phyloP scores from a whole-genome alignment of 2,329 filamentous ascomycete genomes.

The Xylaria multiplex region DNA sequence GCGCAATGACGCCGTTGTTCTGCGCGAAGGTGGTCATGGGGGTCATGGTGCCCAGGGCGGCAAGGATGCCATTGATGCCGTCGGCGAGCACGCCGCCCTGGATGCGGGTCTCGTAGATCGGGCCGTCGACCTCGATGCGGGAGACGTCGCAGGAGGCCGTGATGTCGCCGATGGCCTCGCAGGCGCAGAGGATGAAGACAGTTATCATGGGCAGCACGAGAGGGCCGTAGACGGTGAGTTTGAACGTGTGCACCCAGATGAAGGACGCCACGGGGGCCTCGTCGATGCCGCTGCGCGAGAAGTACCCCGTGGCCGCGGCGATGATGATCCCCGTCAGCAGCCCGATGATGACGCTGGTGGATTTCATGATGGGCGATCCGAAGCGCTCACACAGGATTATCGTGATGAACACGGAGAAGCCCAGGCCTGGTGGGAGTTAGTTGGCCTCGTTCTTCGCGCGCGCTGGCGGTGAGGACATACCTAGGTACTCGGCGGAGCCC shows the following conservation, averaged over 20 bases:
- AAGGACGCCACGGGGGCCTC: conserved; percentile 77
- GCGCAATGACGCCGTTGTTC: conserved; percentile 85
- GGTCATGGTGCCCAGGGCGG: conserved; percentile 80
- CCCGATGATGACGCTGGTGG: conserved; percentile 78
- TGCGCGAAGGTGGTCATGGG: conserved; percentile 85
- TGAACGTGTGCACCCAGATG: conserved; percentile 83
- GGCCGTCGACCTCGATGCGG: conserved; percentile 76
- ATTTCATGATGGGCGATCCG: conserved; percentile 86
- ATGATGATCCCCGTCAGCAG: conserved; percentile 81
- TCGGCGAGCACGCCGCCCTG: conserved; percentile 83
- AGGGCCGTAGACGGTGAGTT: conserved; percentile 75
- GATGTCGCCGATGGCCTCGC: conserved; percentile 83
- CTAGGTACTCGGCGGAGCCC: conserved; percentile 82
- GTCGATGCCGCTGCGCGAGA: conserved; percentile 77
- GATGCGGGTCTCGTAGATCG: conserved; percentile 77
- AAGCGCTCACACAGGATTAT: conserved; percentile 85
- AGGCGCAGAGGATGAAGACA: conserved; percentile 77
- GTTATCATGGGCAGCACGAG: conserved; percentile 77
- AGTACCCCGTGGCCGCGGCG: conserved; percentile 80
- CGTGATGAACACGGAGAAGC: conserved; percentile 81
- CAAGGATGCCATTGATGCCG: conserved; percentile 78
- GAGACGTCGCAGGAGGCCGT: conserved; percentile 85
- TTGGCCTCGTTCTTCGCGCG: not conserved
- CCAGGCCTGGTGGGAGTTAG: conserved; percentile 58
- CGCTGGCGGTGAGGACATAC: conserved; percentile 45